Evolutionary conservation across 2,329 filamentous ascomycete species (phyloP).

Genomic region (Beauveria pseudobassiana): DNA sequence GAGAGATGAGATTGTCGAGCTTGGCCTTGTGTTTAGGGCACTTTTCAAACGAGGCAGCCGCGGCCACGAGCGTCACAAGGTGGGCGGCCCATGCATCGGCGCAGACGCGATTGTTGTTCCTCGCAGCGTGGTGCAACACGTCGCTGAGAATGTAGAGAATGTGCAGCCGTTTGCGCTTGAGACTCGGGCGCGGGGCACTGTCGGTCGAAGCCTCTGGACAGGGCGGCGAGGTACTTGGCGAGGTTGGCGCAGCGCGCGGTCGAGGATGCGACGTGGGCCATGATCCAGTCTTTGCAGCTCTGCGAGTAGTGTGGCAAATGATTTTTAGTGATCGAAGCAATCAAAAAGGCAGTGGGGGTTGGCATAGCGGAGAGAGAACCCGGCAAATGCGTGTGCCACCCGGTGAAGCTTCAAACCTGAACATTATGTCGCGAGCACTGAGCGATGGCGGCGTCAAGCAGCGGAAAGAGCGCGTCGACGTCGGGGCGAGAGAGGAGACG

Average conservation of each 20-base stretch:
- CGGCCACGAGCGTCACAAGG: slow-evolving; percentile 54
- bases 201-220: slow-evolving; percentile 43
- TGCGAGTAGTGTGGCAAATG: slow-evolving; percentile 36
- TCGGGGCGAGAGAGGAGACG: slow-evolving; percentile 60
- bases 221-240: slow-evolving; percentile 66
- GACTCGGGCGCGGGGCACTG: slow-evolving; percentile 37
- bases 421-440: slow-evolving; percentile 74
- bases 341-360: neutral
- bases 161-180: slow-evolving; percentile 63
- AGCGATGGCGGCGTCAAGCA: slow-evolving; percentile 56
- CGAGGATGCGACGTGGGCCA: slow-evolving; percentile 64
- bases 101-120: slow-evolving; percentile 44
- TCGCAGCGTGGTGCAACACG: slow-evolving; percentile 60
- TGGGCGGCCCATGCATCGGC: slow-evolving; percentile 48
- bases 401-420: slow-evolving; percentile 63
- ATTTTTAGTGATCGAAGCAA: neutral
- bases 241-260: slow-evolving; percentile 57
- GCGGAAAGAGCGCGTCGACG: slow-evolving; percentile 60
- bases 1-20: slow-evolving; percentile 52
- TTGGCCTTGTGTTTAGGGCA: slow-evolving; percentile 60
- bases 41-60: slow-evolving; percentile 49
- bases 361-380: neutral
- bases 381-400: neutral
- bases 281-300: slow-evolving; percentile 84
- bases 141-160: slow-evolving; percentile 75